These are phyloP conservation scores for Calcarisporium arbuscula DNA, from an alignment of 2,329 filamentous ascomycete genomes.

Conservation along the genomic window DNA sequence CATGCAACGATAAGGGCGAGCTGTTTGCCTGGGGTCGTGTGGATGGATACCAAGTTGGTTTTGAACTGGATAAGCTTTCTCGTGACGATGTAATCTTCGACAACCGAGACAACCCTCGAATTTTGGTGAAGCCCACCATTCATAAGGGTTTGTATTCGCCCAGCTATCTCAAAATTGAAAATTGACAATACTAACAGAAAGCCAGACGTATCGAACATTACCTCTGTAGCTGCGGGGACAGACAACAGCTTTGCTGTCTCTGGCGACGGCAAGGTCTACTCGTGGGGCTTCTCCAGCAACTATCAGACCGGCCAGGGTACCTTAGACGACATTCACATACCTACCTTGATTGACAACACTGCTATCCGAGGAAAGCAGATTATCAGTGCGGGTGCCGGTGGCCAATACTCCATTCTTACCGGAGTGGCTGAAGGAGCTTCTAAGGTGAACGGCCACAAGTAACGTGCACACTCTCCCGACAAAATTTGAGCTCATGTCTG, in stretches of 20 bases:
- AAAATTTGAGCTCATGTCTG: background rate
- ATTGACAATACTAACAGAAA: conserved; percentile 2
- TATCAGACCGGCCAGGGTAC: conserved; percentile 75
- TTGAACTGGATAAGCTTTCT: conserved; percentile 44
- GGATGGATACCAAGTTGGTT: conserved; percentile 47
- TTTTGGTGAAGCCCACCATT: conserved; percentile 43
- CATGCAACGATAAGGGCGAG: conserved; percentile 49
- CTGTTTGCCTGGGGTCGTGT: conserved; percentile 56
- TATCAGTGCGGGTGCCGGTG: conserved; percentile 75
- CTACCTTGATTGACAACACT: conserved; percentile 78
- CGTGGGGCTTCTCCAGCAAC: conserved; percentile 75
- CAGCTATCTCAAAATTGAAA: background rate
- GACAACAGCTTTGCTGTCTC: conserved; percentile 72
- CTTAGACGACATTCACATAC: conserved; percentile 71
- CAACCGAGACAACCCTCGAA: conserved; percentile 55
- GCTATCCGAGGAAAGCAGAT: conserved; percentile 71
- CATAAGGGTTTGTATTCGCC: conserved; percentile 34
- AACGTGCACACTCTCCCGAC: background rate
- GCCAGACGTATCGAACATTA: conserved; percentile 45
- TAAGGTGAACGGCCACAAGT: conserved; percentile 21
- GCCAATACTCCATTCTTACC: conserved; percentile 69
- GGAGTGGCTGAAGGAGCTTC: conserved; percentile 29
- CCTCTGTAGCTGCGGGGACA: conserved; percentile 53
- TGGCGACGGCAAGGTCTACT: conserved; percentile 63
- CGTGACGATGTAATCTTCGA: conserved; percentile 52